Base-by-base conservation (phyloP, 192 early-diverging fungal species). In the Backusella psychrophila region DNA sequence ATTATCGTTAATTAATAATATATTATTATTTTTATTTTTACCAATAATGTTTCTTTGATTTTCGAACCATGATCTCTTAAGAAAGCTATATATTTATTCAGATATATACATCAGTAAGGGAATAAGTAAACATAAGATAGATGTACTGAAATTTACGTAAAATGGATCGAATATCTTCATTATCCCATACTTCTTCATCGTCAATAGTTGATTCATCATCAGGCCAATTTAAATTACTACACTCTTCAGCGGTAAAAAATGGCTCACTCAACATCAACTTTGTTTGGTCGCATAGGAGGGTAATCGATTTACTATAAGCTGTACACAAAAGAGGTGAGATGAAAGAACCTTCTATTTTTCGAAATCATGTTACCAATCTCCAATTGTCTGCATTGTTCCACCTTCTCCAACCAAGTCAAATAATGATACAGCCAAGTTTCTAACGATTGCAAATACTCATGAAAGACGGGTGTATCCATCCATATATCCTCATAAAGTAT, bases 301-400 rank as follows among this genome's bases (percentile, higher is more conserved):
- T 15, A 9, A 71, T 71, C 9, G 70, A 71, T 49, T 71, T 71
- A 49, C 70, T 71, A 49, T 71, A 71, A 19, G 70, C 69, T 44
- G 34, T 35, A 19, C 15, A n/a, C 5, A 31, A 67, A 29, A 35
- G 33, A 36, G 1, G 26, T 59, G 11, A 59, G 53, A 23, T 23
- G 21, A 26, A 59, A 59, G 23, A 6, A 21, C 23, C 21, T 59
- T 59, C 17, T 59, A 11, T 53, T 21, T 23, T 44, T 26, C 4
- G 34, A 29, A 44, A 31, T 29, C 6, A 31, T 7, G 0, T 56
- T 73, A 73, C 72, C 72, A 36, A 75, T 66, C 5, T 75, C 74
- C 29, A 75, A 65, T 38, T 75, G 74, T 66, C 74, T 63, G 17
- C 74, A 75, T 67, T 65, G 74, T 35, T 75, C 74, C 23, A 75